Evolutionary conservation across 495 filamentous ascomycete genomes (phyloP).

Genomic region (Elasticomyces elasticus): DNA sequence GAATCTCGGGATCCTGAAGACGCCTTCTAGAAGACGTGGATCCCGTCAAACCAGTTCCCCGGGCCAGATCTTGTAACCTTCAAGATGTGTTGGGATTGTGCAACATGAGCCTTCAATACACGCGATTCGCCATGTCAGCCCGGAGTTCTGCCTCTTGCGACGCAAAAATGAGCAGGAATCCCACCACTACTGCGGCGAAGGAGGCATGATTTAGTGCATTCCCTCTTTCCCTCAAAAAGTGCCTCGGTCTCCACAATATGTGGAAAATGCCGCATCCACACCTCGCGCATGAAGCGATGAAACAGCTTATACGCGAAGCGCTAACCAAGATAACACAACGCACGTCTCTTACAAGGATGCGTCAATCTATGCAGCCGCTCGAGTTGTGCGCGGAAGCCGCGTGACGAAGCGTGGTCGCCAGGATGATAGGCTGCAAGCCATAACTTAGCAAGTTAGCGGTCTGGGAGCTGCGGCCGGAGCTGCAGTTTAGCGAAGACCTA

Average conservation of each 20-base stretch:
- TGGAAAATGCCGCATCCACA: neutral
- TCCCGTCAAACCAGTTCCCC: too few relatives aligned
- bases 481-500: neutral
- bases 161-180: too few relatives aligned
- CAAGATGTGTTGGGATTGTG: too few relatives aligned
- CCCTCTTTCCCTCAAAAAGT: too few relatives aligned
- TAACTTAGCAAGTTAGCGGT: neutral
- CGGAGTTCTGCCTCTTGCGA: too few relatives aligned
- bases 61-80: too few relatives aligned
- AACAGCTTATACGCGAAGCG: neutral
- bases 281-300: neutral
- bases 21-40: too few relatives aligned
- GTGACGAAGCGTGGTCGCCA: neutral
- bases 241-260: neutral
- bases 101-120: too few relatives aligned
- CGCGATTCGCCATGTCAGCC: too few relatives aligned
- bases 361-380: neutral
- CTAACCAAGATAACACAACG: neutral
- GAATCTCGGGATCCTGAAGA: too few relatives aligned
- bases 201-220: too few relatives aligned
- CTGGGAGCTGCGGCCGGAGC: neutral
- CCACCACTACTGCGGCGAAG: too few relatives aligned
- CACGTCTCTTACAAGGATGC: neutral
- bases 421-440: neutral
- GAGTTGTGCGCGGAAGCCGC: neutral